phyloP scores from a whole-genome alignment of 495 filamentous ascomycete species.

The Clavariopsis aquatica region DNA sequence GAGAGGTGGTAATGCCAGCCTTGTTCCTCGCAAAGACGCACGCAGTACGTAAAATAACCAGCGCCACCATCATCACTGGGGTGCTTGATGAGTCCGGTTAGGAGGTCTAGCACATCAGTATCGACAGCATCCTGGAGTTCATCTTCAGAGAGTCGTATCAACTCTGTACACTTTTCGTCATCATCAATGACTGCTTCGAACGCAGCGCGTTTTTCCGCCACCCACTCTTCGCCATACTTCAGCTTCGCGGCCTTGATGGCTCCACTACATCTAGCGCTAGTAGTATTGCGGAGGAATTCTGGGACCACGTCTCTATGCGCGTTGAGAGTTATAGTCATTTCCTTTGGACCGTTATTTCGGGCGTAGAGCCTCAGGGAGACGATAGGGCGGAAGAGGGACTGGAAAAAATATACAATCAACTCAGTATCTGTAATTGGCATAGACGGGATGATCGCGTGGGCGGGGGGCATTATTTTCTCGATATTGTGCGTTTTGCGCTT shows the following conservation, averaged over 20 bases:
- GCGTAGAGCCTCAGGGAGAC: neutral
- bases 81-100: neutral
- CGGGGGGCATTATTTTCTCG: neutral
- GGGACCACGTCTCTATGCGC: neutral
- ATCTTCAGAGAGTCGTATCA: neutral
- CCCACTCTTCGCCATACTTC: neutral
- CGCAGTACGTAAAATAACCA: neutral
- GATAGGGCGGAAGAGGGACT: neutral
- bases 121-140: neutral
- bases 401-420: slow-evolving; percentile 1
- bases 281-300: neutral
- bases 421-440: slow-evolving; percentile 3
- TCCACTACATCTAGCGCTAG: neutral
- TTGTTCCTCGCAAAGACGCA: neutral
- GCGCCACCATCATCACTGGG: neutral
- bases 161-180: neutral
- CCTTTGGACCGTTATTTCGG: neutral
- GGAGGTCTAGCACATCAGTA: neutral
- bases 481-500: neutral
- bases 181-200: neutral
- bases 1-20: neutral
- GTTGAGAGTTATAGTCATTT: neutral
- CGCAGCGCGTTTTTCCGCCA: no score
- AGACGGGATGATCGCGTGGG: neutral
- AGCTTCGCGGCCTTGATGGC: neutral